Percentiles rank a stretch among this genome's conserved stretches.
Evolutionary conservation across 2,329 filamentous ascomycete species (phyloP).

Genomic region (Eutypa lata): DNA sequence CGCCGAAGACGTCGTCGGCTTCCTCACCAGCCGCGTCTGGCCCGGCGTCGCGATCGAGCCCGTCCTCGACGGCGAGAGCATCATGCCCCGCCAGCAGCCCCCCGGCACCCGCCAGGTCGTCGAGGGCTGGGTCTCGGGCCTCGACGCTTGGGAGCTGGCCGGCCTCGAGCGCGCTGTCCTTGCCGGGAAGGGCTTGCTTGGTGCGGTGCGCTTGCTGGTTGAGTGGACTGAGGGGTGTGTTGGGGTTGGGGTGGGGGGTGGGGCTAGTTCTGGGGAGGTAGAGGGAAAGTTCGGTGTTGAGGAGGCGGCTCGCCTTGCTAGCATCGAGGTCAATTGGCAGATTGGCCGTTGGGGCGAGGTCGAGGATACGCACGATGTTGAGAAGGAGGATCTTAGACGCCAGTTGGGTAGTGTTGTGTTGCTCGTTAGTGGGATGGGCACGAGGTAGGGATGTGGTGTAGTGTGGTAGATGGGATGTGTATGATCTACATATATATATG

Average conservation of each 20-base stretch:
- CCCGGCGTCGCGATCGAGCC: constrained; percentile 75
- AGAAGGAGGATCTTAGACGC: constrained; percentile 81
- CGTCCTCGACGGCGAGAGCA: constrained; percentile 74
- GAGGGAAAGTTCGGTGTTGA: constrained; percentile 77
- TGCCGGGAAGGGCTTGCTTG: constrained; percentile 81
- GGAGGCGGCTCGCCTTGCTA: constrained; percentile 74
- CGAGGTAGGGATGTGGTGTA: constrained; percentile 1
- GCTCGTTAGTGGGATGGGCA: constrained; percentile 63
- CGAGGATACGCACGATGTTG: constrained; percentile 96
- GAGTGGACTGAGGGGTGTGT: constrained; percentile 81
- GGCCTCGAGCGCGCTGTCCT: constrained; percentile 80
- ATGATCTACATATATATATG: neutral
- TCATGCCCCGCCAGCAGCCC: constrained; percentile 72
- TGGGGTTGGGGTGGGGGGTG: constrained; percentile 45
- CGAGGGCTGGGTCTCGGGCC: constrained; percentile 68
- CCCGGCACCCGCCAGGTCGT: constrained; percentile 75
- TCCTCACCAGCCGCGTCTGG: constrained; percentile 73
- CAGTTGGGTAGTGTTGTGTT: constrained; percentile 86
- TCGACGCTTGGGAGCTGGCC: constrained; percentile 78
- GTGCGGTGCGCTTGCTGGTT: constrained; percentile 71
- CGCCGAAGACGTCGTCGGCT: constrained; percentile 68
- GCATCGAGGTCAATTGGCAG: constrained; percentile 86
- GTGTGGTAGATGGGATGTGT: neutral
- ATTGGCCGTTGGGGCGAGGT: constrained; percentile 92
- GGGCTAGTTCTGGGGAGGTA: neutral